Evolutionary conservation across 2,329 filamentous ascomycete species (phyloP).

Genomic region (Mycogone perniciosa): DNA sequence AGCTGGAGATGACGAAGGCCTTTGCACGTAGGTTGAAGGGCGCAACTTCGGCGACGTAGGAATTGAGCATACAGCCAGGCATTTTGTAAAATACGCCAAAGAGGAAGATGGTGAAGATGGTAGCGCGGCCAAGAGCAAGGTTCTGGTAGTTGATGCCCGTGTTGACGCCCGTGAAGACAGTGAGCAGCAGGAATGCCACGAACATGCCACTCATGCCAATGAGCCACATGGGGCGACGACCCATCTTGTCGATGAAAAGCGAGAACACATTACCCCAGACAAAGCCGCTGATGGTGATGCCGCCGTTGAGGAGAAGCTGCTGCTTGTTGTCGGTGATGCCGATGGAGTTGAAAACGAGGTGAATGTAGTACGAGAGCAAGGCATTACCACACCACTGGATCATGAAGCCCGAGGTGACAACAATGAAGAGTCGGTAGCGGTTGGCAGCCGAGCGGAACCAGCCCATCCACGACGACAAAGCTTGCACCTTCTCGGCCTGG

Average conservation of each 20-base stretch:
- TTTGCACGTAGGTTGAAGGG: slow-evolving; percentile 8
- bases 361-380: slow-evolving; percentile 4
- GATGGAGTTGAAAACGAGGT: slow-evolving; percentile 6
- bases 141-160: slow-evolving; percentile 4
- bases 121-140: neutral
- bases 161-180: slow-evolving; percentile 6
- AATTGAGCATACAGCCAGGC: slow-evolving; percentile 10
- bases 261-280: slow-evolving; percentile 3
- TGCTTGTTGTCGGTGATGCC: slow-evolving; percentile 5
- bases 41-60: slow-evolving; percentile 8
- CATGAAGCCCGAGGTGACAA: slow-evolving; percentile 9
- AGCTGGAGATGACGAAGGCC: slow-evolving; percentile 9
- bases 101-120: slow-evolving; percentile 9
- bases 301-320: slow-evolving; percentile 5
- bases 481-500: neutral
- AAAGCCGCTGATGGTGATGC: slow-evolving; percentile 5
- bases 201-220: slow-evolving; percentile 11
- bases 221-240: slow-evolving; percentile 7
- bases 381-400: slow-evolving; percentile 7
- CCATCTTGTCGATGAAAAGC: slow-evolving; percentile 3
- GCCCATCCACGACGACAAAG: slow-evolving; percentile 6
- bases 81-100: slow-evolving; percentile 8
- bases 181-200: slow-evolving; percentile 5
- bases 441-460: slow-evolving; percentile 4
- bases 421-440: slow-evolving; percentile 7